Base-by-base conservation (phyloP, 495 filamentous ascomycete genomes). In the Glarea lozoyensis region DNA sequence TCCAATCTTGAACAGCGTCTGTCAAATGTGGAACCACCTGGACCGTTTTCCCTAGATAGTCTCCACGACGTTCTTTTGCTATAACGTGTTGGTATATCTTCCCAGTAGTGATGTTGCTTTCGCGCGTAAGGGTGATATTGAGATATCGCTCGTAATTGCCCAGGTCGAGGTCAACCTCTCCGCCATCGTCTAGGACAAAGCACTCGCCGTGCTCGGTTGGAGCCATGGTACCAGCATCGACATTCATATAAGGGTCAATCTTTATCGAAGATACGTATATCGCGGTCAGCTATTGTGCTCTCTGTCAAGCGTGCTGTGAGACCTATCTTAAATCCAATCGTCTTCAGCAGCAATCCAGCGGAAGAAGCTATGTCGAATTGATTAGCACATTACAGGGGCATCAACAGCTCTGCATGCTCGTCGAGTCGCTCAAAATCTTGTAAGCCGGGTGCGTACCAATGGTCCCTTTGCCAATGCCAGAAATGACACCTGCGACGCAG, bases 71-170 rank as follows among this genome's bases (percentile, higher is more conserved):
- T 51, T 57, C 48, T 46, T 69, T 71, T 56, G 83, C 69, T 46
- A 94, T 90, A 16, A 96, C 92, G 48, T 82, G 74, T 57, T 86
- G 69, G 63, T 94, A 96, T 47, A 96, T 83, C 70, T 96, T 97
- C 47, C 92, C 92, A 9, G 89, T 94, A 17, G 89, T 96, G 63
- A 96, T 92, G 58, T 94, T 94, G 65, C 86, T 84, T 44, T 92
- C 85, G 15, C 77, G 66, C 4, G 72, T 81, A 19, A 94, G 72
- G 9, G 79, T 82, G 36, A 49, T 57, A 48, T 78, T 72, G 34
- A 86, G 73, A 52, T 85, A 86, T 16, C 88, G 72, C 64, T 97
- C 90, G 61, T 98, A 98, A 67, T 97, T 96, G 31, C 92, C 92
- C 15, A 98, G 75, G 61, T 98, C 92, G 10, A 98, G 75, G 62